phyloP scores from a whole-genome alignment of 1,284 basidiomycete genomes.

The Lentinus polychrous region DNA sequence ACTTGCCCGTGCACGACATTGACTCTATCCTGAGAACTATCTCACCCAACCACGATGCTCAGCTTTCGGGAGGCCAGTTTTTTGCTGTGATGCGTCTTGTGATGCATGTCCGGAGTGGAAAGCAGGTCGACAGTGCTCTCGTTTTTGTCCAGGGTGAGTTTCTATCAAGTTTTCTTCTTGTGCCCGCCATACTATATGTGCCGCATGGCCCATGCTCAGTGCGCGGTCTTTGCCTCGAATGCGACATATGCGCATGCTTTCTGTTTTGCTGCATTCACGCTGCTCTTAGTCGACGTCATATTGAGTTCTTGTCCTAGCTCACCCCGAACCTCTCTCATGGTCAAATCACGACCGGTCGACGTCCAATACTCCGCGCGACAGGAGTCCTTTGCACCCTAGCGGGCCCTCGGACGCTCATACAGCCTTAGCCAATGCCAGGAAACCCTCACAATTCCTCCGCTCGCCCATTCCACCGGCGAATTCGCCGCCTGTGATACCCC shows the following conservation, averaged over 20 bases:
- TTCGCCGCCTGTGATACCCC: constrained; percentile 18
- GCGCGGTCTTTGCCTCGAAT: too few species aligned
- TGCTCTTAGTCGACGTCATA: too few species aligned
- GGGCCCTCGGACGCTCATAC: neutral
- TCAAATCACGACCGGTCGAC: too few species aligned
- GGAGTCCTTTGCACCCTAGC: too few species aligned
- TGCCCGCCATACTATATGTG: too few species aligned
- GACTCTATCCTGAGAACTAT: constrained; percentile 63
- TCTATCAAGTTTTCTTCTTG: neutral
- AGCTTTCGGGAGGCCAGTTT: constrained; percentile 62
- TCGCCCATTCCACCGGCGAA: neutral
- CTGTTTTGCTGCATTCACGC: too few species aligned
- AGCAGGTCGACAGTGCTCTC: constrained; percentile 49
- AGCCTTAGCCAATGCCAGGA: neutral
- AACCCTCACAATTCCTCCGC: constrained; percentile 3
- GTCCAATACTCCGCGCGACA: too few species aligned
- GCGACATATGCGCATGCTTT: too few species aligned
- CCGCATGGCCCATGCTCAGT: too few species aligned
- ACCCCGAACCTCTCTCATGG: too few species aligned
- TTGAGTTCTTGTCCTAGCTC: too few species aligned
- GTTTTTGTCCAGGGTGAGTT: constrained; percentile 66
- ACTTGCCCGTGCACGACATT: constrained; percentile 43
- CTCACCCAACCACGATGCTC: constrained; percentile 40
- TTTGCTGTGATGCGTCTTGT: constrained; percentile 65
- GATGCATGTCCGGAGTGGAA: constrained; percentile 53